Percentiles rank a stretch among this genome's conserved stretches.
Conservation (phyloP, 306 rosid genomes). For the Fragaria iinumae region DNA sequence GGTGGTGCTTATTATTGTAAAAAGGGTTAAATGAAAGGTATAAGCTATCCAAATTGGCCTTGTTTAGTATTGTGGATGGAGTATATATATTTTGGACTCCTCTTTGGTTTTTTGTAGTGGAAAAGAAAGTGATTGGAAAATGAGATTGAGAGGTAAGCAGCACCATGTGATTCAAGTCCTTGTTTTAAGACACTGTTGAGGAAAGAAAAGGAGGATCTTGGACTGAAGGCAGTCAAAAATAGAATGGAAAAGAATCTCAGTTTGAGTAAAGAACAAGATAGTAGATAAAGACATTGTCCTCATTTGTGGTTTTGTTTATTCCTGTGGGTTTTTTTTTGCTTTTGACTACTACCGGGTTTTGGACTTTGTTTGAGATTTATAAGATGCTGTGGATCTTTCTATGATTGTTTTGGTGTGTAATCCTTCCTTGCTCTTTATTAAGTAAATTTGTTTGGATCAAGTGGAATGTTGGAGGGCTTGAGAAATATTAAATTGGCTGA, state of each 20-base stretch:
- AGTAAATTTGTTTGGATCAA: constrained; percentile 25
- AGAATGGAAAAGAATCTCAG: constrained; percentile 28
- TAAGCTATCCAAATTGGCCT: constrained; percentile 41
- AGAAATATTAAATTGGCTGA: neutral
- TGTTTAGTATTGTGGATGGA: constrained; percentile 42
- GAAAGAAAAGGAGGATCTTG: constrained; percentile 60
- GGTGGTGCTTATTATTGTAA: constrained; percentile 47
- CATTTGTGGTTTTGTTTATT: constrained; percentile 32
- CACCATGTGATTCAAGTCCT: constrained; percentile 49
- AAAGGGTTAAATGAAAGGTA: constrained; percentile 51
- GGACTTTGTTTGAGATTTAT: constrained; percentile 27
- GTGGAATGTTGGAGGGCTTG: constrained; percentile 12
- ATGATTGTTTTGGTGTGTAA: constrained; percentile 44
- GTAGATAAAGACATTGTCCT: constrained; percentile 33
- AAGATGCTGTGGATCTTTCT: constrained; percentile 24
- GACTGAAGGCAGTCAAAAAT: constrained; percentile 56
- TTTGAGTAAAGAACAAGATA: constrained; percentile 40
- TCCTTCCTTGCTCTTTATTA: constrained; percentile 24
- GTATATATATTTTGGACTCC: constrained; percentile 31
- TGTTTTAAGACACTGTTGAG: constrained; percentile 23
- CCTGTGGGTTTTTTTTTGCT: constrained; percentile 31
- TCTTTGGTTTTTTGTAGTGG: constrained; percentile 36
- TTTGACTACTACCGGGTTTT: constrained; percentile 29
- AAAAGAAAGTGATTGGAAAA: constrained; percentile 41
- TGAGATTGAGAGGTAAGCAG: constrained; percentile 34